Conservation (phyloP, 805 yeast genomes). For the Ogataea nakhonphanomensis region DNA sequence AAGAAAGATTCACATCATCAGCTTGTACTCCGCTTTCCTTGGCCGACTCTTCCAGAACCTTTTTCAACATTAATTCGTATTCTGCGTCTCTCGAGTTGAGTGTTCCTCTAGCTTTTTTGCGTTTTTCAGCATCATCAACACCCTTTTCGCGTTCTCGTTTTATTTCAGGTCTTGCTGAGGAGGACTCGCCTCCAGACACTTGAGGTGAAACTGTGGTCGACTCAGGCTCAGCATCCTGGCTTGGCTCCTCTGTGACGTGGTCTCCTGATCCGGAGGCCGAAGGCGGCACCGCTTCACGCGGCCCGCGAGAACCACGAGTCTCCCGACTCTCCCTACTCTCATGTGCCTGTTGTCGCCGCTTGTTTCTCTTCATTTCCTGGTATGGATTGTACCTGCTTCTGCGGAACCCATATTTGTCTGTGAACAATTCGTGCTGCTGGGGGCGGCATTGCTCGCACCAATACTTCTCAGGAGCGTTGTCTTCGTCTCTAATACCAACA, state of each 20-base stretch:
- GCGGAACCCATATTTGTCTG: slow-evolving; percentile 44
- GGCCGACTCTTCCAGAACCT: slow-evolving; percentile 56
- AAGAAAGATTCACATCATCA: slow-evolving; percentile 33
- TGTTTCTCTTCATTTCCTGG: slow-evolving; percentile 27
- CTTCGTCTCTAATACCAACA: slow-evolving; percentile 76
- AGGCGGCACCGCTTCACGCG: no score
- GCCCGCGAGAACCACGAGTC: not conserved
- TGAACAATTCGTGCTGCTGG: slow-evolving; percentile 61
- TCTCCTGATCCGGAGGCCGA: no score
- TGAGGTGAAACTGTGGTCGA: slow-evolving; percentile 10
- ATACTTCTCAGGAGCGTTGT: slow-evolving; percentile 85
- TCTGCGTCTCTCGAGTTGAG: slow-evolving; percentile 31
- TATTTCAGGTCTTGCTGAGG: slow-evolving; percentile 12
- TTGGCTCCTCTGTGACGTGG: no score
- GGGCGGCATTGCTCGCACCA: slow-evolving; percentile 94
- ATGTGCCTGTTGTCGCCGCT: slow-evolving; percentile 25
- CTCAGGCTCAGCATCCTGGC: not conserved
- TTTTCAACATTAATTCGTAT: slow-evolving; percentile 35
- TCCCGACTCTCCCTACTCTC: slow-evolving; percentile 13
- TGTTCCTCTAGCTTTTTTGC: slow-evolving; percentile 26
- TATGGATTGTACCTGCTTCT: slow-evolving; percentile 48
- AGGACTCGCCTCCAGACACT: slow-evolving; percentile 6
- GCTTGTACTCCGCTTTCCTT: slow-evolving; percentile 43
- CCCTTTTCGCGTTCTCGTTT: slow-evolving; percentile 13
- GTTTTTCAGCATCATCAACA: slow-evolving; percentile 19